These are phyloP conservation scores for Pyrenochaeta sp. DNA, from an alignment of 2,329 filamentous ascomycete genomes.

Conservation along the genomic window DNA sequence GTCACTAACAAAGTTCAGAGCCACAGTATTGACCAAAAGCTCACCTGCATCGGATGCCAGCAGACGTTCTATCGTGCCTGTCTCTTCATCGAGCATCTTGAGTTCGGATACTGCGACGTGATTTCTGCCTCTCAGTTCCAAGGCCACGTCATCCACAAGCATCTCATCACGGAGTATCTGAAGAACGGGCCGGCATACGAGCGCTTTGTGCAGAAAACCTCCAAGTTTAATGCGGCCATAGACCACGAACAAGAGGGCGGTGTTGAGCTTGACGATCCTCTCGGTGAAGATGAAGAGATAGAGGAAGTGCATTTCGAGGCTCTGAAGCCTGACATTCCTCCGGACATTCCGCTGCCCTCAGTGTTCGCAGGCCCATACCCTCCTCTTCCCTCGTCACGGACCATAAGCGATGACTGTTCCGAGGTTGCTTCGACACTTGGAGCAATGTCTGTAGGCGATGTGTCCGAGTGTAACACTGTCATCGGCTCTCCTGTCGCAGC, in stretches of 20 bases:
- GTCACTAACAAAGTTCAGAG: slow-evolving; percentile 42
- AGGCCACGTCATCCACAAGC: slow-evolving; percentile 60
- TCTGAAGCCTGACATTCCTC: slow-evolving; percentile 30
- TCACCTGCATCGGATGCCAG: slow-evolving; percentile 63
- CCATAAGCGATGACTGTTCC: background rate
- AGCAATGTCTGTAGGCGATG: slow-evolving; percentile 25
- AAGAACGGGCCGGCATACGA: slow-evolving; percentile 20
- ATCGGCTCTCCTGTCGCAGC: slow-evolving; percentile 7
- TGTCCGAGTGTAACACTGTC: slow-evolving; percentile 17
- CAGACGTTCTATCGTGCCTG: slow-evolving; percentile 58
- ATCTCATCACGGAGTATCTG: slow-evolving; percentile 52
- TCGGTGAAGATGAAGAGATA: slow-evolving; percentile 29
- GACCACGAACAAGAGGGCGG: slow-evolving; percentile 43
- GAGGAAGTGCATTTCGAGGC: slow-evolving; percentile 31
- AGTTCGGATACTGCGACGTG: slow-evolving; percentile 59
- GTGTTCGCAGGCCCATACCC: slow-evolving; percentile 25
- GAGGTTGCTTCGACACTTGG: slow-evolving; percentile 19
- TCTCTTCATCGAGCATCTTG: slow-evolving; percentile 63
- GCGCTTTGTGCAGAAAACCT: slow-evolving; percentile 42
- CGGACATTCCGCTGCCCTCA: slow-evolving; percentile 3
- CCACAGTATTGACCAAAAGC: slow-evolving; percentile 59
- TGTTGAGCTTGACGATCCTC: slow-evolving; percentile 22
- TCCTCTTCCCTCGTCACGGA: slow-evolving; percentile 21
- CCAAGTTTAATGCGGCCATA: slow-evolving; percentile 34
- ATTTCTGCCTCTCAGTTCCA: slow-evolving; percentile 57